Evolutionary conservation across 805 yeast genomes (phyloP).

Genomic region (Lachancea meyersii): DNA sequence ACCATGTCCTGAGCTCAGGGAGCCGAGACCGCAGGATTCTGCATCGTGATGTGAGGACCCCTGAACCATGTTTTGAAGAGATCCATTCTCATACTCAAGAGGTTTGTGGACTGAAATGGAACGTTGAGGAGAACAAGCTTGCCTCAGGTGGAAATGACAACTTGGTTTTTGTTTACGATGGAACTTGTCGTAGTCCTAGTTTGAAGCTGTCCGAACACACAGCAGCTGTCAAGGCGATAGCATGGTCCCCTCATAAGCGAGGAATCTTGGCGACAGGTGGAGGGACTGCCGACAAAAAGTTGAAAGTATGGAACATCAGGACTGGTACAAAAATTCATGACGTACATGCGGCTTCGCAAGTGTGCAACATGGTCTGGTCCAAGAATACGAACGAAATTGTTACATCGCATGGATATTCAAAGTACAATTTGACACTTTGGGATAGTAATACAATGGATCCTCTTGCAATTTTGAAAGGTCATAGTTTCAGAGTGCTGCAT

Average conservation of each 20-base stretch:
- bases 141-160: constrained; percentile 98
- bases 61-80: constrained; percentile 70
- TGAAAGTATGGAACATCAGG: constrained; percentile 87
- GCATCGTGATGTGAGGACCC: constrained; percentile 86
- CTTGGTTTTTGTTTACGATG: constrained; percentile 80
- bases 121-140: constrained; percentile 78
- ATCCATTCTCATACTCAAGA: constrained; percentile 82
- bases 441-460: constrained; percentile 88
- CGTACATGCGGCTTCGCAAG: constrained; percentile 94
- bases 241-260: constrained; percentile 97
- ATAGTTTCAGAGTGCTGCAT: constrained; percentile 85
- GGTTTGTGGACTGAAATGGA: constrained; percentile 95
- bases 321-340: constrained; percentile 70
- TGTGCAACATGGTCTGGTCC: constrained; percentile 91
- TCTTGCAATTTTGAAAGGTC: constrained; percentile 89
- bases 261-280: constrained; percentile 95
- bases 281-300: constrained; percentile 87
- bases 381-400: constrained; percentile 87
- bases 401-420: constrained; percentile 89
- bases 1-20: constrained; percentile 81
- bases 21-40: constrained; percentile 77
- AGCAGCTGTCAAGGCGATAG: constrained; percentile 94
- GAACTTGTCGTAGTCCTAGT: constrained; percentile 56
- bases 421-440: constrained; percentile 90
- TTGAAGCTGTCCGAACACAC: constrained; percentile 73